Evolutionary conservation across 2,329 filamentous ascomycete species (phyloP).

Genomic region (Clarireedia sp.): DNA sequence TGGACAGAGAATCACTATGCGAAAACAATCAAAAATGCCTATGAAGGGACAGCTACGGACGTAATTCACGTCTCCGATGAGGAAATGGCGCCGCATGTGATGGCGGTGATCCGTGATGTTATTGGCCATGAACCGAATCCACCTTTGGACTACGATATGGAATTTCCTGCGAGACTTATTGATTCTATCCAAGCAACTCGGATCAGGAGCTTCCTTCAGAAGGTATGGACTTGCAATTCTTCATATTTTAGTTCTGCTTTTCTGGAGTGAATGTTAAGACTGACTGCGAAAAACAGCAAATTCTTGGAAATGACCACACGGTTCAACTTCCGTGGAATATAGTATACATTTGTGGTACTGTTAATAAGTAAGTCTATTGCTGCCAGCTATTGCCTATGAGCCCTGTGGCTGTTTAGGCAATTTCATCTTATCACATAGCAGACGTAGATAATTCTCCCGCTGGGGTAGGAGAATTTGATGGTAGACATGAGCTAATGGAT

Average conservation of each 20-base stretch:
- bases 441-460: too few species aligned
- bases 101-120: constrained; percentile 28
- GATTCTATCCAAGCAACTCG: constrained; percentile 38
- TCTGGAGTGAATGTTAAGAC: neutral
- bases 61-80: neutral
- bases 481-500: neutral
- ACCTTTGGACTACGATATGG: constrained; percentile 30
- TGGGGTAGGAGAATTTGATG: too few species aligned
- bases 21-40: neutral
- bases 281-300: neutral
- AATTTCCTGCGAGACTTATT: constrained; percentile 51
- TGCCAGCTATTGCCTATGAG: neutral
- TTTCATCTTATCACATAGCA: too few species aligned
- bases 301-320: neutral
- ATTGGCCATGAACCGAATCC: constrained; percentile 24
- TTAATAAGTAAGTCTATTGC: constrained; percentile 28
- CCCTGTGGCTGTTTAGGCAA: too few species aligned
- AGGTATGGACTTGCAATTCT: neutral
- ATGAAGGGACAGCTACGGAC: neutral
- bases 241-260: neutral
- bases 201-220: constrained; percentile 16
- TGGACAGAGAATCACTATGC: neutral
- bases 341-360: constrained; percentile 50
- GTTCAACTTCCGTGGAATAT: constrained; percentile 45
- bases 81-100: constrained; percentile 22